Percentiles rank a stretch among this genome's conserved stretches.
phyloP scores from a whole-genome alignment of 2,329 filamentous ascomycete genomes.

The Colletotrichum siamense region DNA sequence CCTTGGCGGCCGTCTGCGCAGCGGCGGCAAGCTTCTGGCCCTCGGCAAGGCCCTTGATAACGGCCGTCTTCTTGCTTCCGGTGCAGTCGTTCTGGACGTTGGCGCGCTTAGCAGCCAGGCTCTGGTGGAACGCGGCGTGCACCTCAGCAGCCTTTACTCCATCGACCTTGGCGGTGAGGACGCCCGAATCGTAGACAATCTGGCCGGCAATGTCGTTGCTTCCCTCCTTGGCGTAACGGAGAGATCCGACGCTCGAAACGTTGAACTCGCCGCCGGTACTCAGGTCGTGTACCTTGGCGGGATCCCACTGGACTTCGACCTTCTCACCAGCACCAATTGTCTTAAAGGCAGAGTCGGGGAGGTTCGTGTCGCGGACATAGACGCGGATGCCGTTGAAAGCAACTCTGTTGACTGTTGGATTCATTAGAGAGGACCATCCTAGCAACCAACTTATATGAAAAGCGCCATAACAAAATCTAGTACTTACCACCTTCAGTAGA shows the following conservation, averaged over 20 bases:
- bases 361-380: conserved; percentile 42
- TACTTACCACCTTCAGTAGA: conserved; percentile 37
- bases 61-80: conserved; percentile 28
- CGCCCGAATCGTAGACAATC: conserved; percentile 60
- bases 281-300: conserved; percentile 55
- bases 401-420: conserved; percentile 38
- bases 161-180: conserved; percentile 58
- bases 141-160: conserved; percentile 53
- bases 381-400: conserved; percentile 57
- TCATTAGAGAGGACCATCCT: neutral
- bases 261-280: conserved; percentile 53
- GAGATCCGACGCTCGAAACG: conserved; percentile 55
- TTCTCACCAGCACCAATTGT: conserved; percentile 47
- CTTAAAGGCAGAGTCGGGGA: conserved; percentile 50
- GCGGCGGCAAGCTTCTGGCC: conserved; percentile 54
- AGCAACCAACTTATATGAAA: neutral
- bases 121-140: conserved; percentile 49
- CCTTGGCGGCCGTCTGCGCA: conserved; percentile 46
- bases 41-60: conserved; percentile 52
- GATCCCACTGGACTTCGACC: conserved; percentile 53
- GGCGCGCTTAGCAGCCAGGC: conserved; percentile 48
- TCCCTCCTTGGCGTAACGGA: conserved; percentile 54
- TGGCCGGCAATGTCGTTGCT: conserved; percentile 54
- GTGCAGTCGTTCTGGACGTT: neutral
- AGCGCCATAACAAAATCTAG: neutral